Base-by-base conservation (phyloP, 306 rosid species). In the Castanea sativa region DNA sequence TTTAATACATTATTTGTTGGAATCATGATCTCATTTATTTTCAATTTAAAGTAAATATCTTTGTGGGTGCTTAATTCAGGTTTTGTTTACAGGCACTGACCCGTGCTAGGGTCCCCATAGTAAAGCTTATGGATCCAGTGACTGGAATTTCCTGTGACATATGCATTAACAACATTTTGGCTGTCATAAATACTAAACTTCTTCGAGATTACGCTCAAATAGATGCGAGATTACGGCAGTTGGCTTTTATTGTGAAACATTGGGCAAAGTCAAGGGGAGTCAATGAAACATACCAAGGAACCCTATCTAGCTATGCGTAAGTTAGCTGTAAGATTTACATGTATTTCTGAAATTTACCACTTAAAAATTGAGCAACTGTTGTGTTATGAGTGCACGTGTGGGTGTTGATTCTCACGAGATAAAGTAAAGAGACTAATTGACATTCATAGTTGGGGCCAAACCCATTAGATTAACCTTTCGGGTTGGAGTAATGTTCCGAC, bases 241-340 rank as follows among this genome's bases (percentile, higher is more conserved):
- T 95, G 84, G 96, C 97, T 75, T 95, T 89, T 80, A 90, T 95
- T 60, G 91, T 95, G 59, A 95, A 95, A 85, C 93, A 95, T 80
- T 95, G 99, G 99, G 99, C 99, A 38, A 95, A 95, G 87, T 92
- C 98, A 53, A 91, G 99, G 78, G 95, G 97, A 85, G 98, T 95
- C 76, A 95, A 95, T 84, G 98, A 86, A 84, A 95, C 99, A 41
- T 95, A 95, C 83, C 99, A 93, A 53, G 99, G 99, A 79, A 95
- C 99, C 49, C 88, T 95, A 55, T 95, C 99, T 65, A 95, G 99
- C 90, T 95, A 95, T 83, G 99, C 98, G 99, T 95, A 88, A 89
- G 98, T 89, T 86, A 59, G 67, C 61, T 78, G 27, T 33, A 21
- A 68, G 27, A 3, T 69, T 30, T 75, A 16, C 21, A 56, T 33